These are phyloP conservation scores for Mortierella claussenii DNA, from an alignment of 192 early-diverging fungal species.

Conservation along the genomic window DNA sequence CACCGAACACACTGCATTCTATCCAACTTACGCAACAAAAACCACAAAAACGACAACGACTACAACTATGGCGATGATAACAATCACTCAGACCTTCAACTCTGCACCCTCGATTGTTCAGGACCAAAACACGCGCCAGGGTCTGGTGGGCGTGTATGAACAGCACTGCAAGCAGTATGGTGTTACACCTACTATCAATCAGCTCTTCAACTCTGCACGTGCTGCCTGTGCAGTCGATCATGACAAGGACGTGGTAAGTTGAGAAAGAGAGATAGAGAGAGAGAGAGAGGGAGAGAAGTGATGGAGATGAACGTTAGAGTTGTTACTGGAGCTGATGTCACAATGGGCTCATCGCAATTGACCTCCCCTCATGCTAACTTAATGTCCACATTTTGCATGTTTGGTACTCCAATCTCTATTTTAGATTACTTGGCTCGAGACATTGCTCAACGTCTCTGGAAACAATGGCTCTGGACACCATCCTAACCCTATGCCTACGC, in stretches of 20 bases:
- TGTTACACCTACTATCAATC: slow-evolving; percentile 36
- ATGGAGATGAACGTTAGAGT: too few relatives aligned
- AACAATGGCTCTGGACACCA: slow-evolving; percentile 32
- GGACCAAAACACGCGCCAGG: slow-evolving; percentile 41
- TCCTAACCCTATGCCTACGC: slow-evolving; percentile 10
- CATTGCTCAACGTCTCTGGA: slow-evolving; percentile 41
- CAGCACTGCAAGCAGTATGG: slow-evolving; percentile 36
- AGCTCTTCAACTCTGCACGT: slow-evolving; percentile 45
- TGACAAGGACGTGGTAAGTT: slow-evolving; percentile 49
- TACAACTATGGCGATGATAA: too few relatives aligned
- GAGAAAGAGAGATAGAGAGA: too few relatives aligned
- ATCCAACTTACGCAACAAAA: too few relatives aligned
- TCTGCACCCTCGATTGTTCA: slow-evolving; percentile 47
- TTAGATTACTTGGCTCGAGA: slow-evolving; percentile 53
- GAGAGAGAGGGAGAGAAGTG: too few relatives aligned
- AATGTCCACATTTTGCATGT: too few relatives aligned
- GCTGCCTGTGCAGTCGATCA: slow-evolving; percentile 51
- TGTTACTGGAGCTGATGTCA: too few relatives aligned
- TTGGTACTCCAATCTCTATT: too few relatives aligned
- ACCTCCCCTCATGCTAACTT: too few relatives aligned
- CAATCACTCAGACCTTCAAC: slow-evolving; percentile 44
- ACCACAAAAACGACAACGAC: too few relatives aligned
- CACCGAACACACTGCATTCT: too few relatives aligned
- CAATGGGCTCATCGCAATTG: too few relatives aligned
- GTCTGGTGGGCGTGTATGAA: slow-evolving; percentile 34